Evolutionary conservation across 2,329 filamentous ascomycete genomes (phyloP), one percentile per base, ranked within the genome.

Genomic region (Penicillium rolfsii): DNA sequence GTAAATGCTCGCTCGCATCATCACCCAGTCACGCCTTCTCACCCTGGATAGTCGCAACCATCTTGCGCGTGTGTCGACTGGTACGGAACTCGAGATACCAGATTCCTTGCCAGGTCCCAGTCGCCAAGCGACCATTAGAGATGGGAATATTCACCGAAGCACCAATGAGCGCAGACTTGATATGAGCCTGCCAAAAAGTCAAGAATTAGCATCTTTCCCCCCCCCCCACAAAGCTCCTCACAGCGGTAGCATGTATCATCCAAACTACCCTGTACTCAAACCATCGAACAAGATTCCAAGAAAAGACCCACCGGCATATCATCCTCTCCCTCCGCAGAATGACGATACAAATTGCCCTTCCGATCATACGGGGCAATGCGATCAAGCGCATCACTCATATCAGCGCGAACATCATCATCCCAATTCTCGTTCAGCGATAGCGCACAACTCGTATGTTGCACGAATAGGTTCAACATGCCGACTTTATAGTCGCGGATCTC

Each of bases 371-470:
- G 93, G 45, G 89, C 95, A 71, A 99, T 90, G 48, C 93, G 84
- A 77, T 99, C 94, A 67, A 99, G 82, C 50, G 94, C 92, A 80
- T 97, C 92, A 73, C 87, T 92, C 94, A 98, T 97, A 77, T 99
- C 93, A 43, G 85, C 85, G 60, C 93, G 85, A n/a, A 99, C 95
- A 79, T 96, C 91, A 49, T 81, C 77, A 73, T 93, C 91, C 81
- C 82, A 89, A 80, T 98, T 98, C 84, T 99, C 95, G 74, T 99
- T 99, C 70, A 99, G 81, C 62, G 87, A 91, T 56, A 99, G 83
- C 12, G 91, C 95, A 78, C 93, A 97, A 72, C 88, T 92, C 5
- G 95, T 99, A 80, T 99, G 95, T 80, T 99, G 94, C 57, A 98
- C 84, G 77, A 98, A 99, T 50, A 99, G 84, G 76, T 97, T 88